phyloP scores from a whole-genome alignment of 495 filamentous ascomycete species.

The Daldinia decipiens region DNA sequence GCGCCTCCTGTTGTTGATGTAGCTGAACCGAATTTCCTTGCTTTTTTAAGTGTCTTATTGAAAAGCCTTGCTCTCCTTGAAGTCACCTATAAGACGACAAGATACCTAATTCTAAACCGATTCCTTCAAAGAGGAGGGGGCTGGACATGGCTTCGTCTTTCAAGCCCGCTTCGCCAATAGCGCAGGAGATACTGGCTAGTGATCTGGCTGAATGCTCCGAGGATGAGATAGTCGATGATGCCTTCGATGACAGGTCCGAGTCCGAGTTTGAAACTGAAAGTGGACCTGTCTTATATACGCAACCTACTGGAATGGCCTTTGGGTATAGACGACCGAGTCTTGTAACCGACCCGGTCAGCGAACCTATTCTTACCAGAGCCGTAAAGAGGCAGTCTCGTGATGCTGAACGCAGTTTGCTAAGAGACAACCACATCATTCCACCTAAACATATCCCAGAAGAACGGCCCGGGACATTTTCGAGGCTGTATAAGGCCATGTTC shows the following conservation, averaged over 20 bases:
- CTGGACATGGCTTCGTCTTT: slow-evolving; percentile 53
- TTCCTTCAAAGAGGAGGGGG: slow-evolving; percentile 29
- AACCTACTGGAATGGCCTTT: slow-evolving; percentile 71
- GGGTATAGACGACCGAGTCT: slow-evolving; percentile 63
- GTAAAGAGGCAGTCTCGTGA: slow-evolving; percentile 71
- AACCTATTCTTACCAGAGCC: slow-evolving; percentile 64
- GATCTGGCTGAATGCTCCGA: slow-evolving; percentile 71
- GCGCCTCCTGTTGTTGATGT: not conserved
- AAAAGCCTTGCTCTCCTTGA: not conserved
- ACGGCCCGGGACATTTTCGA: slow-evolving; percentile 36
- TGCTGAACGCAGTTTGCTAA: slow-evolving; percentile 78
- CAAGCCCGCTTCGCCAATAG: slow-evolving; percentile 69
- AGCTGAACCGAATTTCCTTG: not conserved
- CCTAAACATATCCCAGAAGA: slow-evolving; percentile 62
- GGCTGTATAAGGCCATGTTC: slow-evolving; percentile 55
- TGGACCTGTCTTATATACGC: slow-evolving; percentile 75
- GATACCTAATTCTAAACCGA: slow-evolving; percentile 40
- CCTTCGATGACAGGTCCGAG: slow-evolving; percentile 57
- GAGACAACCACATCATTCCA: slow-evolving; percentile 79
- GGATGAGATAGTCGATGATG: slow-evolving; percentile 55
- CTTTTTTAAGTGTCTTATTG: slow-evolving; percentile 3
- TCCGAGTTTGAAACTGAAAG: slow-evolving; percentile 49
- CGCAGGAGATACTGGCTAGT: slow-evolving; percentile 73
- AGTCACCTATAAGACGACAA: not conserved
- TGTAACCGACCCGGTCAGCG: slow-evolving; percentile 55